Conservation (phyloP, 257 asterid genomes). For the Ophiorrhiza pumila region DNA sequence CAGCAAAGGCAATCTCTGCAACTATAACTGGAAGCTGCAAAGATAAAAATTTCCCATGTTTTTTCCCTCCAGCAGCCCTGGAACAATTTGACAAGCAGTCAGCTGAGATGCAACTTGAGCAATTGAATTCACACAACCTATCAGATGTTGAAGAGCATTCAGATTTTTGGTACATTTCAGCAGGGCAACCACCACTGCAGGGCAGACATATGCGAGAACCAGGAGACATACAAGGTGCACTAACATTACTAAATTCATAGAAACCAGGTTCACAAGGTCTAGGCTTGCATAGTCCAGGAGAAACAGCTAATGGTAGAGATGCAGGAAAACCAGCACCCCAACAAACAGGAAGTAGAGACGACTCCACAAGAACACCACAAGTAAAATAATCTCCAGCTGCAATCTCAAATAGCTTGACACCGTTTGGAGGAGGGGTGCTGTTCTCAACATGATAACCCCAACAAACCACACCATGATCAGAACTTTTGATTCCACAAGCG, state of each 20-base stretch:
- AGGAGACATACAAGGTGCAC: constrained; percentile 53
- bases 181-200: constrained; percentile 68
- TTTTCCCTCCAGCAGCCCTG: constrained; percentile 20
- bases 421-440: constrained; percentile 71
- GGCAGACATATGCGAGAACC: constrained; percentile 64
- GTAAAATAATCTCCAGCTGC: constrained; percentile 91
- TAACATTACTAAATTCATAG: constrained; percentile 51
- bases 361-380: constrained; percentile 72
- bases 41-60: constrained; percentile 58
- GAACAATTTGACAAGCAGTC: constrained; percentile 64
- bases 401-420: constrained; percentile 64
- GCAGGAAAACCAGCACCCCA: constrained; percentile 82
- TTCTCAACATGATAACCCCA: constrained; percentile 73
- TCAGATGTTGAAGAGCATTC: constrained; percentile 51
- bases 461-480: constrained; percentile 66
- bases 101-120: constrained; percentile 56
- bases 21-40: constrained; percentile 64
- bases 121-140: constrained; percentile 63
- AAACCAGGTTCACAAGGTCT: constrained; percentile 52
- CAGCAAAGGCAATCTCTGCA: constrained; percentile 72
- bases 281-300: constrained; percentile 65
- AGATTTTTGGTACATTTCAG: constrained; percentile 54
- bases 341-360: constrained; percentile 63
- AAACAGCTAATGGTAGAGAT: constrained; percentile 59
- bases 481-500: constrained; percentile 76